Evolutionary conservation across 2,329 filamentous ascomycete genomes (phyloP).

Genomic region (Chrysoporthe puriensis): DNA sequence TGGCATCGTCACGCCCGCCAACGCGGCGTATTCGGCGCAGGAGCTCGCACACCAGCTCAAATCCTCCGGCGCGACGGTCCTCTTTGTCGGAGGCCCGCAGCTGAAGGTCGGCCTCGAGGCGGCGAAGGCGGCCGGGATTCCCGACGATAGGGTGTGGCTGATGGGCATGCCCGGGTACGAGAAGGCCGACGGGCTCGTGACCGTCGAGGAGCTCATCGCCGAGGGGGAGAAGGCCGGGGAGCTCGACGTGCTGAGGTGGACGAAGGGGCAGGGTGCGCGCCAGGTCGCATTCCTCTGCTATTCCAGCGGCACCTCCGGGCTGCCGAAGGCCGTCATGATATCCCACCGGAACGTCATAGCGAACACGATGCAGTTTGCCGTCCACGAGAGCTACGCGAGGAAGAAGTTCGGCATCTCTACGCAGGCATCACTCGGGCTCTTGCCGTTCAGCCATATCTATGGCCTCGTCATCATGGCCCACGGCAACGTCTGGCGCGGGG

Average conservation of each 20-base stretch:
- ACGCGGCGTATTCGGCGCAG: slow-evolving; percentile 70
- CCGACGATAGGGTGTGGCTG: slow-evolving; percentile 68
- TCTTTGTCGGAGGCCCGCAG: slow-evolving; percentile 74
- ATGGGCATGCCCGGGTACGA: slow-evolving; percentile 67
- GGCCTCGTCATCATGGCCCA: slow-evolving; percentile 73
- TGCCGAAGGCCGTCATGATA: slow-evolving; percentile 87
- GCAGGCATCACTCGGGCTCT: slow-evolving; percentile 64
- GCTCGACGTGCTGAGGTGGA: slow-evolving; percentile 62
- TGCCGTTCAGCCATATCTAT: slow-evolving; percentile 84
- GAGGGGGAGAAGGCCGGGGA: slow-evolving; percentile 59
- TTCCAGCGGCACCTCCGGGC: slow-evolving; percentile 77
- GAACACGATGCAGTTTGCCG: slow-evolving; percentile 67
- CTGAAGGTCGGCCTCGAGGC: slow-evolving; percentile 67
- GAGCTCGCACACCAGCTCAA: slow-evolving; percentile 75
- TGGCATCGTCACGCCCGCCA: slow-evolving; percentile 76
- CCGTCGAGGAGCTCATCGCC: slow-evolving; percentile 66
- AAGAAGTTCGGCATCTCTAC: slow-evolving; percentile 43
- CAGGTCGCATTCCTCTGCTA: slow-evolving; percentile 79
- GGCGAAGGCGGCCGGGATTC: slow-evolving; percentile 64
- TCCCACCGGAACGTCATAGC: slow-evolving; percentile 79
- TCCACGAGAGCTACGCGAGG: slow-evolving; percentile 47
- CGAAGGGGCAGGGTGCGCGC: slow-evolving; percentile 65
- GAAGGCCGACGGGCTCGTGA: slow-evolving; percentile 59
- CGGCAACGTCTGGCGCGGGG: slow-evolving; percentile 67
- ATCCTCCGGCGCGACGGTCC: slow-evolving; percentile 67